phyloP scores from a whole-genome alignment of 1,139 yeast species.

The Yamadazyma spencermartinsiae region DNA sequence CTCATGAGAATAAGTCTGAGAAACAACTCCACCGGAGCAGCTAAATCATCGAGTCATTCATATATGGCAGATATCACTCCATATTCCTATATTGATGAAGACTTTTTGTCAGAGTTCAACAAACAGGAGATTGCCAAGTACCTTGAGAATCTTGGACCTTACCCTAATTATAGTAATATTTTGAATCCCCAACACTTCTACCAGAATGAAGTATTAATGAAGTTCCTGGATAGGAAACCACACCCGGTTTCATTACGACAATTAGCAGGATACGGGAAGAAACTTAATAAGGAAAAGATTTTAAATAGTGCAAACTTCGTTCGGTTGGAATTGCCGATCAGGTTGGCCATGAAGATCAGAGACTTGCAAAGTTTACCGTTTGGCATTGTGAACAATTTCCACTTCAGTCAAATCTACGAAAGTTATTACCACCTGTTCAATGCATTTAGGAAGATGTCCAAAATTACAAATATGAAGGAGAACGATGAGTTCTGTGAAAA shows the following conservation, averaged over 20 bases:
- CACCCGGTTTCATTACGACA: conserved; percentile 88
- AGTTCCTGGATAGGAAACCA: conserved; percentile 65
- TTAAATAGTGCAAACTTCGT: conserved; percentile 86
- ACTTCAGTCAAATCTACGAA: conserved; percentile 83
- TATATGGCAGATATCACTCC: conserved; percentile 19
- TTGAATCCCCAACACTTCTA: conserved; percentile 75
- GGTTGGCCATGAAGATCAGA: conserved; percentile 77
- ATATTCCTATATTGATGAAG: conserved; percentile 32
- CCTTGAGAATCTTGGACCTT: conserved; percentile 43
- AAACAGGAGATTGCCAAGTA: conserved; percentile 43
- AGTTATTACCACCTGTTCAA: conserved; percentile 86
- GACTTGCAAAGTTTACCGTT: conserved; percentile 83
- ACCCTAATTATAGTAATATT: conserved; percentile 44
- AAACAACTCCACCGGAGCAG: too few species aligned
- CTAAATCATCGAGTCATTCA: not conserved
- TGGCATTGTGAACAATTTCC: conserved; percentile 81
- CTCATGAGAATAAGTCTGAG: too few species aligned
- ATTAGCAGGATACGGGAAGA: conserved; percentile 84
- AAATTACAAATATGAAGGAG: conserved; percentile 66
- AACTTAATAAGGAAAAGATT: conserved; percentile 74
- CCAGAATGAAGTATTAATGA: conserved; percentile 73
- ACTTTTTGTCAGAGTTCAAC: conserved; percentile 31
- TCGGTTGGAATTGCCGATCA: conserved; percentile 75
- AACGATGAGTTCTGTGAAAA: conserved; percentile 70
- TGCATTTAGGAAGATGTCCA: conserved; percentile 71